phyloP scores from a whole-genome alignment of 2,329 filamentous ascomycete genomes.

The Penicillium sp. region DNA sequence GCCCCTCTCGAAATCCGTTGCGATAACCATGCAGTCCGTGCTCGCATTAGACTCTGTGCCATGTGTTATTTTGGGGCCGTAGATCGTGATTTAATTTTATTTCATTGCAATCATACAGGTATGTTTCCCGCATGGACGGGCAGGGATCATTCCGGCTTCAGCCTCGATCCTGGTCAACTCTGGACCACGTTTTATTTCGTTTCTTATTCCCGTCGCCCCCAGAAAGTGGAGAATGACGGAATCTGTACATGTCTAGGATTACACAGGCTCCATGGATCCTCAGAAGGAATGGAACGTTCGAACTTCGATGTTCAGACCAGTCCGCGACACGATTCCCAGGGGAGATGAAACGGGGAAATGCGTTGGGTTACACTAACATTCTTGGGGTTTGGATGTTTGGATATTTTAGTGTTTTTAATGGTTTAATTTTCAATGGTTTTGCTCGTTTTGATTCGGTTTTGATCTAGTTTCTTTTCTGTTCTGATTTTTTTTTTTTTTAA shows the following conservation, averaged over 20 bases:
- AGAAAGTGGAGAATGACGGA: not conserved
- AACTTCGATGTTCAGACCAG: slow-evolving; percentile 10
- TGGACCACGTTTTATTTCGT: slow-evolving; percentile 17
- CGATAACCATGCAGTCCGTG: slow-evolving; percentile 19
- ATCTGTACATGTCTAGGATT: no score
- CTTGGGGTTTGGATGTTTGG: not conserved
- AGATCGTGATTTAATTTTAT: not conserved
- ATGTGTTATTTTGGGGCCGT: slow-evolving; percentile 13
- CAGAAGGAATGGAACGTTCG: slow-evolving; percentile 3
- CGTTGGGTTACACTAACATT: slow-evolving; percentile 21
- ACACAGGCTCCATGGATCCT: no score
- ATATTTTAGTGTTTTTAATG: no score
- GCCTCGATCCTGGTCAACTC: slow-evolving; percentile 17
- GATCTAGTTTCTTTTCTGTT: not conserved
- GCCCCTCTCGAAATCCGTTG: slow-evolving; percentile 16
- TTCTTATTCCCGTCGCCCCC: not conserved
- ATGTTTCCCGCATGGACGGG: slow-evolving; percentile 1
- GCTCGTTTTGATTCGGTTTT: not conserved
- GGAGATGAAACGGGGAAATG: slow-evolving; percentile 22
- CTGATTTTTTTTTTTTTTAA: not conserved
- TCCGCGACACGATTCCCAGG: slow-evolving; percentile 19
- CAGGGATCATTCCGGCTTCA: slow-evolving; percentile 19
- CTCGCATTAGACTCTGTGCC: slow-evolving; percentile 20
- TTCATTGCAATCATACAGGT: not conserved
- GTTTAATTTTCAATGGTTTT: not conserved